Evolutionary conservation across 495 filamentous ascomycete genomes (phyloP).

Genomic region (Penicillium cosmopolitanum): DNA sequence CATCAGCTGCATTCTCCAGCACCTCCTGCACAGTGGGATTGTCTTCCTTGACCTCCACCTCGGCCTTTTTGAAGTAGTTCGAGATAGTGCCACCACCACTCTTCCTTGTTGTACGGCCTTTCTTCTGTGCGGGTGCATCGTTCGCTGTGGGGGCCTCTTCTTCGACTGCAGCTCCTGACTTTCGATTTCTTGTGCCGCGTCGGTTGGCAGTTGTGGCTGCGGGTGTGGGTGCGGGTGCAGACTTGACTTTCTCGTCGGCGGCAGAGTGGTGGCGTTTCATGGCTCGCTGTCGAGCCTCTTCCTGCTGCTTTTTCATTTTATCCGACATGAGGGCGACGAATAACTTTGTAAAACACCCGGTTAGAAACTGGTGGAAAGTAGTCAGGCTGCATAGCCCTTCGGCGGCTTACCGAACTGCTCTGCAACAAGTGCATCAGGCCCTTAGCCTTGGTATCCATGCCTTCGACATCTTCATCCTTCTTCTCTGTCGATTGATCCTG

Average conservation of each 20-base stretch:
- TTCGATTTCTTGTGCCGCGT: slow-evolving; percentile 33
- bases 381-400: neutral
- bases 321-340: slow-evolving; percentile 61
- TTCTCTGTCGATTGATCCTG: neutral
- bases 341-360: slow-evolving; percentile 28
- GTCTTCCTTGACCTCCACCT: slow-evolving; percentile 55
- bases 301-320: slow-evolving; percentile 66
- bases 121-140: slow-evolving; percentile 12
- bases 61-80: slow-evolving; percentile 61
- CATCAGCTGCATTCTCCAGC: slow-evolving; percentile 56
- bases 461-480: slow-evolving; percentile 29
- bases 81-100: slow-evolving; percentile 50
- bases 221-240: slow-evolving; percentile 19
- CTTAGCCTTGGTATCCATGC: slow-evolving; percentile 46
- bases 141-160: slow-evolving; percentile 24
- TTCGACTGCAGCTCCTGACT: slow-evolving; percentile 38
- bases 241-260: slow-evolving; percentile 18
- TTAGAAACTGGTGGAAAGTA: neutral
- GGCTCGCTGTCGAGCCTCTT: slow-evolving; percentile 53
- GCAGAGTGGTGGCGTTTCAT: slow-evolving; percentile 42
- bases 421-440: slow-evolving; percentile 49
- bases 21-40: slow-evolving; percentile 57
- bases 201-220: slow-evolving; percentile 15
- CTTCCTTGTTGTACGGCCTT: slow-evolving; percentile 40
- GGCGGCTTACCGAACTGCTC: slow-evolving; percentile 53